phyloP scores from a whole-genome alignment of 305 asterid genomes.

The Fraxinus baroniana region DNA sequence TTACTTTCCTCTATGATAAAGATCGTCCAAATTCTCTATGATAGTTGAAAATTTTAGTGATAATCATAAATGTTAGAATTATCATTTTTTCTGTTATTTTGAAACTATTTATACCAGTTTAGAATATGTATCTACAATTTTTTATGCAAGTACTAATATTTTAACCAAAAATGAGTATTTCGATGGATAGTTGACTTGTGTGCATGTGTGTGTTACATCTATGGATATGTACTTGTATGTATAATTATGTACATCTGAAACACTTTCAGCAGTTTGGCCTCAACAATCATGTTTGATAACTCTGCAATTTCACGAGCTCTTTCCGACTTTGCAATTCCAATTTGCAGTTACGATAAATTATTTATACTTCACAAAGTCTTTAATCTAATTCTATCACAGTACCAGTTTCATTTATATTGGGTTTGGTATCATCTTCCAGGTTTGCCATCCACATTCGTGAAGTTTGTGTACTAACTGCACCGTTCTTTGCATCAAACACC shows the following conservation, averaged over 20 bases:
- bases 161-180: neutral
- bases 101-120: neutral
- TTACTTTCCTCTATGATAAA: neutral
- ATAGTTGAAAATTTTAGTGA: neutral
- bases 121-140: neutral
- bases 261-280: neutral
- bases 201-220: neutral
- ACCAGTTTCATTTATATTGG: conserved; percentile 8
- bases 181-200: neutral
- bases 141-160: neutral
- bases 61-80: neutral
- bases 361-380: neutral
- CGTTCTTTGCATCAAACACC: conserved; percentile 95
- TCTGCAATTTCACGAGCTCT: neutral
- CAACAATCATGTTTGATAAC: neutral
- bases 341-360: neutral
- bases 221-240: neutral
- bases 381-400: neutral
- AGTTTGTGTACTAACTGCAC: conserved; percentile 98
- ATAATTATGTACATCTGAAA: neutral
- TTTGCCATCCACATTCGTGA: conserved; percentile 98
- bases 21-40: neutral
- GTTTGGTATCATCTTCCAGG: conserved; percentile 39
- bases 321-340: neutral
- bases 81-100: neutral